Evolutionary conservation across 2,329 filamentous ascomycete genomes (phyloP).

Genomic region (Aspergillus fischeri): DNA sequence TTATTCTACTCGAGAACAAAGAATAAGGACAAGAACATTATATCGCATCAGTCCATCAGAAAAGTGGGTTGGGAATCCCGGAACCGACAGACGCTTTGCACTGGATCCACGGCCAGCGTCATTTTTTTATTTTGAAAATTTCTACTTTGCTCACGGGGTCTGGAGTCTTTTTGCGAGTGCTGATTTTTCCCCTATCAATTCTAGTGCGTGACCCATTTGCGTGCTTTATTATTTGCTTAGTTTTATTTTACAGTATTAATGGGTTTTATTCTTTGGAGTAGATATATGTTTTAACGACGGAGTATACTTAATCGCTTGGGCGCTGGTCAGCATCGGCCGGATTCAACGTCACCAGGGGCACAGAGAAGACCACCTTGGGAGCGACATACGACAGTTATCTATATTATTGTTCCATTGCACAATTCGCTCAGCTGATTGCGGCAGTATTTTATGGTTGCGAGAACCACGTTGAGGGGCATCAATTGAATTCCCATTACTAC

Average conservation of each 20-base stretch:
- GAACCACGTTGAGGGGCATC: not conserved
- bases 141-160: not conserved
- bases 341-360: constrained; percentile 8
- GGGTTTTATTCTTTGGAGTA: not conserved
- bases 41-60: not conserved
- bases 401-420: constrained; percentile 12
- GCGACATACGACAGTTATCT: not conserved
- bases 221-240: not conserved
- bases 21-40: not conserved
- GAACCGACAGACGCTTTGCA: constrained; percentile 16
- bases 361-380: not conserved
- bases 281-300: too few relatives aligned
- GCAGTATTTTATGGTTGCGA: constrained; percentile 14
- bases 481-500: not conserved
- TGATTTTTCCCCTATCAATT: not conserved
- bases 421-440: constrained; percentile 20
- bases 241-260: not conserved
- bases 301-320: too few relatives aligned
- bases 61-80: constrained; percentile 13
- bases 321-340: too few relatives aligned
- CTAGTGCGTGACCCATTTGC: not conserved
- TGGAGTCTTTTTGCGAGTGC: not conserved
- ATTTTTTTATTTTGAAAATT: constrained; percentile 2
- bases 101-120: constrained; percentile 8
- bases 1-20: constrained; percentile 1